A percentile compares a stretch with the other conserved stretches of the same genome.
phyloP scores from a whole-genome alignment of 1,284 basidiomycete species.

The Grifola frondosa region DNA sequence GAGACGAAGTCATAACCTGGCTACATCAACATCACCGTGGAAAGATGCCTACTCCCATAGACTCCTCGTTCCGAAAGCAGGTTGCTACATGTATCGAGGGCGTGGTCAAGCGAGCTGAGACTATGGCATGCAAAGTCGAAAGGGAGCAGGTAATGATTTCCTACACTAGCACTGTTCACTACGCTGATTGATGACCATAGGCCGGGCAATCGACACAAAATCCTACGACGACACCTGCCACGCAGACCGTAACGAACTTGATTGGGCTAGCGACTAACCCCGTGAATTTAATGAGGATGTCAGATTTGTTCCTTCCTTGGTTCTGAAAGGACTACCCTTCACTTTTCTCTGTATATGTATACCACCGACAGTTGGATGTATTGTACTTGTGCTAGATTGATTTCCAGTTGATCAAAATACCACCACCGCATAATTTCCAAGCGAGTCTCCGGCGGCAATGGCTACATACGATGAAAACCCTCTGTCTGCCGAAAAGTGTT shows the following conservation, averaged over 20 bases:
- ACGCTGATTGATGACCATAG: slow-evolving; percentile 8
- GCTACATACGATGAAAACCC: slow-evolving; percentile 45
- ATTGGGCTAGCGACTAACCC: slow-evolving; percentile 79
- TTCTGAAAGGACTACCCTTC: slow-evolving; percentile 48
- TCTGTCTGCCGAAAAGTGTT: slow-evolving; percentile 76
- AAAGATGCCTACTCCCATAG: slow-evolving; percentile 53
- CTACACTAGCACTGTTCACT: slow-evolving; percentile 4
- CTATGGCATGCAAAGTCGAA: slow-evolving; percentile 83
- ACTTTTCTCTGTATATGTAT: slow-evolving; percentile 1
- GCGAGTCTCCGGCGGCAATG: too few species aligned
- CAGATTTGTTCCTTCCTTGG: slow-evolving; percentile 82
- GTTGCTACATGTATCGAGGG: slow-evolving; percentile 77
- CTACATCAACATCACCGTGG: slow-evolving; percentile 44
- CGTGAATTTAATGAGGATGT: slow-evolving; percentile 76
- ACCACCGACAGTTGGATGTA: background rate
- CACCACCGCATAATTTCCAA: too few species aligned
- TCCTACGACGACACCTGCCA: slow-evolving; percentile 53
- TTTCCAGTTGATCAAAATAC: slow-evolving; percentile 13
- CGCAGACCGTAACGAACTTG: slow-evolving; percentile 83
- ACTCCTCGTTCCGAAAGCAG: slow-evolving; percentile 64
- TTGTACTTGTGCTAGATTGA: slow-evolving; percentile 9
- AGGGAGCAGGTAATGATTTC: slow-evolving; percentile 61
- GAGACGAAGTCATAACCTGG: slow-evolving; percentile 90
- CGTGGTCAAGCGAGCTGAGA: slow-evolving; percentile 83
- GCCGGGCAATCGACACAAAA: slow-evolving; percentile 33